A percentile compares a stretch with the other conserved stretches of the same genome.
Conservation (phyloP, 2,329 filamentous ascomycete genomes). For the Calonectria henricotiae region DNA sequence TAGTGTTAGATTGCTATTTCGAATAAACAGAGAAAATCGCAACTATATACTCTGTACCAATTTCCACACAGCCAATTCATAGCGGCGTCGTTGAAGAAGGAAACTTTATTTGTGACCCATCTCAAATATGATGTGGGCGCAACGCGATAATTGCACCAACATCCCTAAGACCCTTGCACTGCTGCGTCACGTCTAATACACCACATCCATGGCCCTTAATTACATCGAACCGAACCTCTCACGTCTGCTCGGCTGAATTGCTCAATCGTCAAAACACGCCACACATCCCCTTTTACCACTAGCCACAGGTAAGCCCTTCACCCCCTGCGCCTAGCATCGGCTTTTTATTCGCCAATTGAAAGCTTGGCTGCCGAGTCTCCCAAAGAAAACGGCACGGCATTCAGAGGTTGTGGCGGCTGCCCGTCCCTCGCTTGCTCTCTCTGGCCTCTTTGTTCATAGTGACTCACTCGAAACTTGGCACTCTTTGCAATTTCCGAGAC, state of each 20-base stretch:
- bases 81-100: neutral
- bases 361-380: neutral
- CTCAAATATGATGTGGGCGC: neutral
- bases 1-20: no score
- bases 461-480: conserved; percentile 32
- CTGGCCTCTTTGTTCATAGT: conserved; percentile 35
- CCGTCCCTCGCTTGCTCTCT: neutral
- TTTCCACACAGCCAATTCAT: neutral
- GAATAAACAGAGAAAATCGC: neutral
- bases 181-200: neutral
- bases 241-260: neutral
- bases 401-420: conserved; percentile 11
- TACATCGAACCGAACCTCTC: neutral
- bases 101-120: neutral
- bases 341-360: conserved; percentile 41
- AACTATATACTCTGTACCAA: neutral
- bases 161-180: neutral
- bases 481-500: conserved; percentile 16
- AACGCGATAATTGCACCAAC: neutral
- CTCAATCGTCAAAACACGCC: neutral
- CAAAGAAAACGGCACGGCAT: neutral
- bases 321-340: conserved; percentile 29
- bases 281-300: conserved; percentile 11
- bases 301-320: conserved; percentile 20
- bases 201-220: neutral